Base-by-base conservation (phyloP, 768 basidiomycete genomes). In the Tulasnella sp. region DNA sequence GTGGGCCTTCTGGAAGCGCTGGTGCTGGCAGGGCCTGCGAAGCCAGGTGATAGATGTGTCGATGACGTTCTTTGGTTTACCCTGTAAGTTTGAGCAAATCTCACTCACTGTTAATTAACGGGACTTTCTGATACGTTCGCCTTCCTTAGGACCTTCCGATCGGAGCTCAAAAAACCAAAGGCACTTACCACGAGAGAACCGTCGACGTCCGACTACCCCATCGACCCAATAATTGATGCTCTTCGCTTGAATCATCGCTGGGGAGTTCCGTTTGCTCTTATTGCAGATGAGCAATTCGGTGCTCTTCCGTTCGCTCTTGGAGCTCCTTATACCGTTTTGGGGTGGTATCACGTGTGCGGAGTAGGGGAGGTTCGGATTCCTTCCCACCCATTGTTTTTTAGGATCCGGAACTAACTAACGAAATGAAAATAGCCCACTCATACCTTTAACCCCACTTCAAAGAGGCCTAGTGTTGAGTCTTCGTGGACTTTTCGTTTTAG, bases 251-350 rank as follows among this genome's bases (percentile, higher is more conserved):
- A 69, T 14, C 31, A 69, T 16, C 28, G 28, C 28, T 69, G 64
- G 64, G 64, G 64, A 22, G 64, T 69, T 69, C 64, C 64, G 16
- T 69, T 69, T 34, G 64, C 64, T 31, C 64, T 69, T 6, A 69
- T 69, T 69, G 64, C 64, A 14, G 64, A 69, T 37, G 64, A 69
- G 12, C 6, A 37, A 31, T 69, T 69, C 64, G 64, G 64, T 16
- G 34, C 34, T 37, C 28, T 69, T 34, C 64, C 64, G 31, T 37
- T 37, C 34, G 18, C 64, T 34, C 64, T 69, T 3, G 14, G 12
- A 28, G 64, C 28, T 20, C 64, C 64, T 69, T 69, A 28, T 22
- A 69, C 64, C 14, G 34, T 69, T 69, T 37, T 69, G 28, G 64
- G 64, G 28, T 69, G 64, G 64, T 69, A 69, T 69, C 64, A 69